A percentile compares a stretch with the other conserved stretches of the same genome.
phyloP scores from a whole-genome alignment of 768 basidiomycete genomes.

The Phaeotremella fagi region DNA sequence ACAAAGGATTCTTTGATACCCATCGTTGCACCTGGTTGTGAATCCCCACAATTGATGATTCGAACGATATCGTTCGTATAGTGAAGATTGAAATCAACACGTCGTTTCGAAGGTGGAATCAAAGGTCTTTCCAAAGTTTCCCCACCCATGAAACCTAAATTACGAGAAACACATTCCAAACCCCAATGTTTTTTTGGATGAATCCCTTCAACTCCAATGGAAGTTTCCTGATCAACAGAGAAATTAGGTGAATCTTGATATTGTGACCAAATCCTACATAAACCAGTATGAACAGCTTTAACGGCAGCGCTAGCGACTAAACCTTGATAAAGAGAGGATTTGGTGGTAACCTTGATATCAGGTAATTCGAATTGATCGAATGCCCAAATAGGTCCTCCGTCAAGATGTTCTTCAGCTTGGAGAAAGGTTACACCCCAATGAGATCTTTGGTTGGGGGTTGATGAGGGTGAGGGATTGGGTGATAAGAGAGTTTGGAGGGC shows the following conservation, averaged over 20 bases:
- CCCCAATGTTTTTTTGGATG: conserved; percentile 11
- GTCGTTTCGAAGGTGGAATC: conserved; percentile 20
- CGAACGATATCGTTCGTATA: conserved; percentile 26
- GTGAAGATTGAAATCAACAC: conserved; percentile 19
- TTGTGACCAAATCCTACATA: conserved; percentile 25
- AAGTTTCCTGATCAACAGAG: not conserved
- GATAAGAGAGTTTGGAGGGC: conserved; percentile 18
- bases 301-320: conserved; percentile 29
- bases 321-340: conserved; percentile 36
- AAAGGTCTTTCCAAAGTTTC: conserved; percentile 32
- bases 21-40: conserved; percentile 36
- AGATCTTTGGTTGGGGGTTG: conserved; percentile 10
- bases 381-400: conserved; percentile 42
- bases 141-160: conserved; percentile 22
- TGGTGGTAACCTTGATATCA: conserved; percentile 24
- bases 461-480: not conserved
- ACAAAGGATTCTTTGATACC: conserved; percentile 19
- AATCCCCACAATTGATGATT: conserved; percentile 33
- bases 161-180: conserved; percentile 8
- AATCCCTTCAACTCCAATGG: not conserved
- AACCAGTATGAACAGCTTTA: conserved; percentile 25
- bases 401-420: conserved; percentile 42
- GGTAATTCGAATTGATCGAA: conserved; percentile 40
- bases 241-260: not conserved
- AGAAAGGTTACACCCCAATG: conserved; percentile 41